Evolutionary conservation across 371 early-diverging fungal genomes (phyloP).

Genomic region (Mucor sp.): DNA sequence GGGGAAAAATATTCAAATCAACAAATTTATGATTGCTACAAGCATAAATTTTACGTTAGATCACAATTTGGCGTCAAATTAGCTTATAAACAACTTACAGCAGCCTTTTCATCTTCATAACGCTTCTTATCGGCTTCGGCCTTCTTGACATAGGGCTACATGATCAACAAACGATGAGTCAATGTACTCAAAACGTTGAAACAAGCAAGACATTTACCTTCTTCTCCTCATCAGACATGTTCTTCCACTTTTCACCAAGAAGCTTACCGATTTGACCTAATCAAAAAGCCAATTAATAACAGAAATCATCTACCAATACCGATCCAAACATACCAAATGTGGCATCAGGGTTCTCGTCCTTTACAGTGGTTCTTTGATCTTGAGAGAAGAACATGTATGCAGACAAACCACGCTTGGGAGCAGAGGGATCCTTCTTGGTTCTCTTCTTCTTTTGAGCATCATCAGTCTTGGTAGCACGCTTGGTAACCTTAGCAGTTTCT

Average conservation of each 20-base stretch:
- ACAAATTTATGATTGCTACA: conserved; percentile 6
- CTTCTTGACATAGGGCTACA: conserved; percentile 51
- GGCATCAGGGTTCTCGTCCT: conserved; percentile 73
- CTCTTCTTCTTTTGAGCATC: conserved; percentile 38
- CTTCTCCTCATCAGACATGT: conserved; percentile 60
- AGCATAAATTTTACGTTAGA: background rate
- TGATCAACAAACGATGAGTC: conserved; percentile 3
- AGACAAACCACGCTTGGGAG: conserved; percentile 81
- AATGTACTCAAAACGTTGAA: background rate
- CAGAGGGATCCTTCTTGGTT: conserved; percentile 63
- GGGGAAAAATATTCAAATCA: background rate
- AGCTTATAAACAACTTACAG: background rate
- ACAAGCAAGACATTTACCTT: conserved; percentile 17
- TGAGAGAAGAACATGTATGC: conserved; percentile 81
- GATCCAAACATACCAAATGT: conserved; percentile 61
- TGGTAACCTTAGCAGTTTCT: conserved; percentile 19
- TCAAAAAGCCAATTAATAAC: conserved; percentile 22
- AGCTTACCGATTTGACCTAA: conserved; percentile 70
- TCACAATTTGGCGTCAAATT: background rate
- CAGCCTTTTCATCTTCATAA: conserved; percentile 72
- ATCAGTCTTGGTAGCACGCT: conserved; percentile 17
- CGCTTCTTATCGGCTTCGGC: conserved; percentile 73
- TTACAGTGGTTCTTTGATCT: conserved; percentile 65
- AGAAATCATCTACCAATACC: conserved; percentile 42
- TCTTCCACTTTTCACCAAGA: conserved; percentile 80